These are phyloP conservation scores for Polytrichum commune DNA, from an alignment of 225 moss, liverwort and hornwort species.

Conservation along the genomic window DNA sequence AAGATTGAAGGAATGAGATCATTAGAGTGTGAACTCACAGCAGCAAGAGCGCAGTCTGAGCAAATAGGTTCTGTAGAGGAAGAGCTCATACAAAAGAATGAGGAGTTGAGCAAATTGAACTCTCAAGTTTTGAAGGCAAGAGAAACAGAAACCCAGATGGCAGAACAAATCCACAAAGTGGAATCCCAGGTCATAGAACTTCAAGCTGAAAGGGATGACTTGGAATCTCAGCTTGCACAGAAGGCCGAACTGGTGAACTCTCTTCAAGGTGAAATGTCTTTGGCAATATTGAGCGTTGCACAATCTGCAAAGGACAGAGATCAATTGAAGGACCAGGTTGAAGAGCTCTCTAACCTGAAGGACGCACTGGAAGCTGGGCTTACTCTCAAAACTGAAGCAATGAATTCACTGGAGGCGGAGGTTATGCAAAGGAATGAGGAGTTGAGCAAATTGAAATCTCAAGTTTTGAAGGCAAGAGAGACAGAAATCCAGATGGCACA, in stretches of 20 bases:
- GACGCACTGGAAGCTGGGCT: slow-evolving; percentile 17
- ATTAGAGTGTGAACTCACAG: slow-evolving; percentile 20
- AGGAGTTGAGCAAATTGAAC: slow-evolving; percentile 11
- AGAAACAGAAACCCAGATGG: slow-evolving; percentile 8
- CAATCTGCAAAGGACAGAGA: background rate
- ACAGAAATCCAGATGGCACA: too few species aligned
- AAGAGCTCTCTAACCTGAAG: slow-evolving; percentile 9
- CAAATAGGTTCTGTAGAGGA: slow-evolving; percentile 4
- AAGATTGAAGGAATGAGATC: slow-evolving; percentile 15
- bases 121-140: slow-evolving; percentile 7
- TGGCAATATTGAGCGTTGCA: slow-evolving; percentile 3
- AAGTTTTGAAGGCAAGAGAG: too few species aligned
- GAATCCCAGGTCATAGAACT: slow-evolving; percentile 11
- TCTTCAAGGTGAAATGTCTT: slow-evolving; percentile 5
- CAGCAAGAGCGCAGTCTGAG: slow-evolving; percentile 3
- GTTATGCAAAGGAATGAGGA: too few species aligned
- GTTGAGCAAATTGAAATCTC: too few species aligned
- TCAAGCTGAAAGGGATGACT: slow-evolving; percentile 14
- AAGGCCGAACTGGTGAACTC: slow-evolving; percentile 11
- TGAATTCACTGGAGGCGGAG: slow-evolving; percentile 7
- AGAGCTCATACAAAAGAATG: slow-evolving; percentile 11
- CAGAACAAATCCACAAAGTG: slow-evolving; percentile 13
- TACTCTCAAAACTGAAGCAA: slow-evolving; percentile 14
- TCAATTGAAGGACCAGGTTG: background rate
- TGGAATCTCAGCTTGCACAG: slow-evolving; percentile 19